Base-by-base conservation (phyloP, 176 grass and related monocot genomes). In the Hordeum marinum region DNA sequence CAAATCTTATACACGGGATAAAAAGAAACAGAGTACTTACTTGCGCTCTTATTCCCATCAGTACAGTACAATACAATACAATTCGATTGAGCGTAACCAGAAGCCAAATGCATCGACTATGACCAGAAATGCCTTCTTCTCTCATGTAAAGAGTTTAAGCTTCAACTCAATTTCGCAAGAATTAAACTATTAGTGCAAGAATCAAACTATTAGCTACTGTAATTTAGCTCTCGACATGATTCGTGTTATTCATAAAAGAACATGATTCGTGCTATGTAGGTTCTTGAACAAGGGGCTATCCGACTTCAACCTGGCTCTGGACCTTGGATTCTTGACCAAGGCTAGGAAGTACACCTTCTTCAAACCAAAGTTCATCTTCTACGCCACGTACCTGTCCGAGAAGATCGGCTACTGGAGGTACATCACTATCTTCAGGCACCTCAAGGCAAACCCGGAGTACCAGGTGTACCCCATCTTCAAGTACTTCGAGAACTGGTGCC, bases 341-440 rank as follows among this genome's bases (percentile, higher is more conserved):
- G 96, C 96, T 46, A 86, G 96, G 89, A 99, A 99, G 76, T 99
- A 99, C 91, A 99, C 96, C 79, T 97, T 99, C 83, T 99, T 99
- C 90, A 99, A 99, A 79, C 96, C 96, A 18, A 96, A 94, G 84
- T 99, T 99, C 88, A 99, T 99, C 83, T 96, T 99, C 84, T 99
- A 99, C 67, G 91, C 96, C 55, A 99, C 96, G 40, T 99, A 96
- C 83, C 84, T 99, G 29, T 99, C 96, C 0, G 93, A 96, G 75
- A 99, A 99, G 84, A 99, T 99, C 52, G 96, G 96, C 65, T 96
- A 99, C 86, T 99, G 93, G 96, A 91, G 93, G 79, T 99, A 99
- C 88, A 99, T 99, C 81, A 99, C 96, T 77, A 99, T 99, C 41
- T 99, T 87, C 82, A 80, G 91, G 91, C 96, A 99, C 74, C 89